Base-by-base conservation (phyloP, 2,329 filamentous ascomycete species). In the Exophiala oligosperma region DNA sequence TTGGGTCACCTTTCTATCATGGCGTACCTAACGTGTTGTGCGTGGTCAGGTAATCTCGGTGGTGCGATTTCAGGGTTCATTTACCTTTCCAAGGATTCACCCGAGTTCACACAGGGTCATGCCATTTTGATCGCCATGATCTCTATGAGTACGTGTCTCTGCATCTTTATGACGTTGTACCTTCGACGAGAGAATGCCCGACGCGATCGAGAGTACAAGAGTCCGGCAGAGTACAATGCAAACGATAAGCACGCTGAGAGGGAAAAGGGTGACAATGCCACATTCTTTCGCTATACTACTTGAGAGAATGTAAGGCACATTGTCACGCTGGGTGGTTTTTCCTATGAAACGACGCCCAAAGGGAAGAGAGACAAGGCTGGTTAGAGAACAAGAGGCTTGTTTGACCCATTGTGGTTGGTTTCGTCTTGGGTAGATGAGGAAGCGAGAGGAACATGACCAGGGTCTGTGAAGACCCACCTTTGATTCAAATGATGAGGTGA, bases 121-220 rank as follows among this genome's bases (percentile, higher is more conserved):
- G 87, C 83, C 3, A 81, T 63, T 41, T 87, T 1, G 85, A 96
- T 4, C 72, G 96, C 52, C 89, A 78, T 0, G 96, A 93, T 73
- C 79, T 92, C 70, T 76, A 83, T 2, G 61, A 90, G 3, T 90
- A 86, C 67, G 73, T 91, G 52, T 77, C 91, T 12, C 81, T 84
- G 0, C 90, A 56, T 62, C 47, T 64, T 65, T 50, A 65, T 65
- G 63, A 62, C 62, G 14, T 17, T 59, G 23, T 64, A 60, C 35
- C 52, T 65, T 0, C 57, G 63, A n/a, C 61, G 54, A 12, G 63
- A 65, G 57, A 65, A 65, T 40, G 60, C 54, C 11, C 59, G 60
- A 14, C 60, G 60, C 3, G 57, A 63, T 24, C 49, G 49, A 43
- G 60, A 60, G 40, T 53, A 63, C 29, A 63, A 63, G 53, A 21